Conservation (phyloP, 805 yeast genomes). For the Pichia paraexigua region DNA sequence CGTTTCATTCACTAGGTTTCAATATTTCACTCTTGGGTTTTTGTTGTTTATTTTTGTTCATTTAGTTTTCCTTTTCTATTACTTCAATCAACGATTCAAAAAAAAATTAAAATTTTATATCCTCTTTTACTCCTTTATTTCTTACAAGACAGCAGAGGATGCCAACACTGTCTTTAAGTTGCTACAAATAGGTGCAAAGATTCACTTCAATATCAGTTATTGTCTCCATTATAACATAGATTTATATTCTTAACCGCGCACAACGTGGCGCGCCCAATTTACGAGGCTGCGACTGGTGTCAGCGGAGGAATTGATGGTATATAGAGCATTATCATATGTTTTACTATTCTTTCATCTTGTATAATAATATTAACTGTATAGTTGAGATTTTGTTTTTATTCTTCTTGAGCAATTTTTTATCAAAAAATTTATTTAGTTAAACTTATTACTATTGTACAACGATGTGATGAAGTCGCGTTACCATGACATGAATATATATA, state of each 20-base stretch:
- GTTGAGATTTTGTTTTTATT: background rate
- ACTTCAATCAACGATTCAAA: background rate
- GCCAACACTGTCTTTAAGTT: background rate
- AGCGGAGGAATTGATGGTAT: constrained; percentile 7
- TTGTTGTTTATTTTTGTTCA: background rate
- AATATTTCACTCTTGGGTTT: background rate
- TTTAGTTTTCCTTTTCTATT: background rate
- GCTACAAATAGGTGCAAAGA: background rate
- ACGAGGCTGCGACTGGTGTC: constrained; percentile 11
- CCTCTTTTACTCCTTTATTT: background rate
- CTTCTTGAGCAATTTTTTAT: background rate
- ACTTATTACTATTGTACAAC: no score
- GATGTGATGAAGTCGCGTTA: background rate
- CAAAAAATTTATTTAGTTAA: no score
- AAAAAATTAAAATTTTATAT: background rate
- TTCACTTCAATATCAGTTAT: background rate
- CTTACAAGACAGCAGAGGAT: constrained; percentile 2
- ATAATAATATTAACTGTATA: background rate
- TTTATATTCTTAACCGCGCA: constrained; percentile 7
- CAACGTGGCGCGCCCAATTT: constrained; percentile 10
- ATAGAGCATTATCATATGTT: background rate
- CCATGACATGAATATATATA: background rate
- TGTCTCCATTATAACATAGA: background rate
- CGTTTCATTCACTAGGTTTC: background rate
- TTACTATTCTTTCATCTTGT: background rate